phyloP scores from a whole-genome alignment of 495 filamentous ascomycete genomes.

The Bryoglossum gracile region DNA sequence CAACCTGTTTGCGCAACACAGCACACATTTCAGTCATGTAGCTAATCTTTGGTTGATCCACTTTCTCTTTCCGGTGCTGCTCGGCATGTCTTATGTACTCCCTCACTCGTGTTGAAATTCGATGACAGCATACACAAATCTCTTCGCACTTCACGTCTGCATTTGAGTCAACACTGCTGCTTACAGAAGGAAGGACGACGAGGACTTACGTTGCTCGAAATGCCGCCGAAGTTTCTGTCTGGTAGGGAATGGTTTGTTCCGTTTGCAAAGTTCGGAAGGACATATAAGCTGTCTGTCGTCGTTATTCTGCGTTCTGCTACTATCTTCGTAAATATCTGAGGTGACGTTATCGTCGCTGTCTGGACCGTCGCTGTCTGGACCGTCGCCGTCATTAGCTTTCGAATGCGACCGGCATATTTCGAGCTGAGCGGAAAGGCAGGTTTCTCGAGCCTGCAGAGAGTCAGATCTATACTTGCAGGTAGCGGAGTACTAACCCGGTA shows the following conservation, averaged over 20 bases:
- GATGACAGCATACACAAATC: conserved; percentile 19
- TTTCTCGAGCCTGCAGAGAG: conserved; percentile 20
- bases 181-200: conserved; percentile 9
- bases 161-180: conserved; percentile 18
- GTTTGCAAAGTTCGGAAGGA: conserved; percentile 18
- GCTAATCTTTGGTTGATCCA: conserved; percentile 13
- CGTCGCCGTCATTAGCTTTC: conserved; percentile 11
- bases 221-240: conserved; percentile 19
- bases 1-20: conserved; percentile 16
- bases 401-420: conserved; percentile 18
- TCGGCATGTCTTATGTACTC: conserved; percentile 23
- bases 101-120: conserved; percentile 18
- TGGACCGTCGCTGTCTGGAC: conserved; percentile 13
- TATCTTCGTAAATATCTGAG: conserved; percentile 17
- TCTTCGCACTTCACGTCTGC: conserved; percentile 22
- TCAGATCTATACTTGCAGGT: conserved; percentile 16
- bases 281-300: conserved; percentile 2
- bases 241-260: conserved; percentile 20
- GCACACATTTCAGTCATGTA: conserved; percentile 21
- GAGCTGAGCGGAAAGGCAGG: conserved; percentile 17
- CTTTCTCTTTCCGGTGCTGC: conserved; percentile 12
- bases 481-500: conserved; percentile 20
- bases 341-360: conserved; percentile 15
- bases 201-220: conserved; percentile 21
- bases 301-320: conserved; percentile 6